Percentiles rank a stretch among this genome's conserved stretches.
phyloP scores from a whole-genome alignment of 108 stramenopile genomes.

The Skeletonema potamos region DNA sequence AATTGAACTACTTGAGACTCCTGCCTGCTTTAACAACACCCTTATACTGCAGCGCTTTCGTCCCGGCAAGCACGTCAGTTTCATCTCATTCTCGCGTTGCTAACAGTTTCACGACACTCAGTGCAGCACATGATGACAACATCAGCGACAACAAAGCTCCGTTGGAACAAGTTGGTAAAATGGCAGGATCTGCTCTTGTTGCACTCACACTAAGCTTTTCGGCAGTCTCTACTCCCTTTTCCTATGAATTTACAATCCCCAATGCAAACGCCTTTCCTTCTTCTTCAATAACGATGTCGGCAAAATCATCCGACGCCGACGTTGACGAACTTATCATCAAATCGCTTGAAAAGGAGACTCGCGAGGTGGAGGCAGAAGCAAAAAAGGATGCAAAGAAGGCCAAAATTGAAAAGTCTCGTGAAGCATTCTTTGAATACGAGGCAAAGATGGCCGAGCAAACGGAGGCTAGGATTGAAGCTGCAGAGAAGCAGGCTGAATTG shows the following conservation, averaged over 20 bases:
- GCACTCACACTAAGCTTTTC: slow-evolving; percentile 18
- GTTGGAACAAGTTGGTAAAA: neutral
- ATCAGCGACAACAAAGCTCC: neutral
- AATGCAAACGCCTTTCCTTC: neutral
- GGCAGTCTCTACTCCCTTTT: neutral
- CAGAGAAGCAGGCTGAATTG: slow-evolving; percentile 24
- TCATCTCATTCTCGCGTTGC: neutral
- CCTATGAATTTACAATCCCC: neutral
- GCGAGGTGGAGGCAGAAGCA: slow-evolving; percentile 38
- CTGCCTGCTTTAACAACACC: neutral
- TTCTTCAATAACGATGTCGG: neutral
- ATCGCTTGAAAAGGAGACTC: slow-evolving; percentile 39
- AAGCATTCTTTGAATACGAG: slow-evolving; percentile 55
- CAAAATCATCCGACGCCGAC: neutral
- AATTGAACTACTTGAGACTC: neutral
- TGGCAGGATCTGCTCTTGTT: slow-evolving; percentile 22
- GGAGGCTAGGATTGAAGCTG: slow-evolving; percentile 51
- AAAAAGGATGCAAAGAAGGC: slow-evolving; percentile 29
- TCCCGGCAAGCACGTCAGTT: neutral
- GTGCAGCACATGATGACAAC: slow-evolving; percentile 13
- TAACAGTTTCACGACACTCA: neutral
- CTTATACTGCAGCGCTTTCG: neutral
- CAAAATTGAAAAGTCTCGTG: slow-evolving; percentile 29
- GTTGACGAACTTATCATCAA: slow-evolving; percentile 18
- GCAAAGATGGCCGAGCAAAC: slow-evolving; percentile 48